Evolutionary conservation across 2,329 filamentous ascomycete species (phyloP), one percentile per base, ranked within the genome.

Genomic region (Ilyonectria sp.): DNA sequence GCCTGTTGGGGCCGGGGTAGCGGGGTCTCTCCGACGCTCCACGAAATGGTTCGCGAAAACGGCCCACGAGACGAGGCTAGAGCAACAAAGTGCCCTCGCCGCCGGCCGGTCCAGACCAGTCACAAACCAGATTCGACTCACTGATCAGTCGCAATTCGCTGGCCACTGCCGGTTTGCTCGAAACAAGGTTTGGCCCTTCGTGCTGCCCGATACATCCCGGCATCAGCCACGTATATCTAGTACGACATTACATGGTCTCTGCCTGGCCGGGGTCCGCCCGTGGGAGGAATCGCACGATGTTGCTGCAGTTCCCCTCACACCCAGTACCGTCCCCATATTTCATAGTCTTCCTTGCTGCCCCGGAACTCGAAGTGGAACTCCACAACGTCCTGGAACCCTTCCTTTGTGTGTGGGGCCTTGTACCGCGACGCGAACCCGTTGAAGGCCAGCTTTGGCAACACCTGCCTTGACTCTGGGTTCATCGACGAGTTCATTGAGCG

Each of bases 311-410:
- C 61, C 54, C 59, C 46, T 82, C 75, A 94, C 56, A 89, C 83
- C 94, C 94, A 98, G 76, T 94, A 95, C 74, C 87, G 89, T 6
- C 85, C 87, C 94, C 95, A 98, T 50, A 93, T 81, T 40, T 83
- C 82, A 76, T 90, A 91, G 71, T 94, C 90, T 37, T 92, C 89
- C 58, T 89, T 86, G 1, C 86, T 87, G 0, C 94, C 94, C 47
- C 88, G 84, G 77, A 96, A 95, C 78, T 87, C 81, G 76, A 99
- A 99, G 35, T 92, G 88, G 0, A 97, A 83, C 61, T 90, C 88
- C 1, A 89, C 85, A 40, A 99, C 89, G 72, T 98, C 94, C 70
- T 92, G 84, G 75, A 98, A 98, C 0, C 95, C 95, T 81, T 99
- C 96, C 13, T 88, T 86, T 1, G 87, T 67, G 44, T 86, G 87